Evolutionary conservation across 1,284 basidiomycete species (phyloP), one percentile per base, ranked within the genome.

Genomic region (Coniferiporia sulphurascens): DNA sequence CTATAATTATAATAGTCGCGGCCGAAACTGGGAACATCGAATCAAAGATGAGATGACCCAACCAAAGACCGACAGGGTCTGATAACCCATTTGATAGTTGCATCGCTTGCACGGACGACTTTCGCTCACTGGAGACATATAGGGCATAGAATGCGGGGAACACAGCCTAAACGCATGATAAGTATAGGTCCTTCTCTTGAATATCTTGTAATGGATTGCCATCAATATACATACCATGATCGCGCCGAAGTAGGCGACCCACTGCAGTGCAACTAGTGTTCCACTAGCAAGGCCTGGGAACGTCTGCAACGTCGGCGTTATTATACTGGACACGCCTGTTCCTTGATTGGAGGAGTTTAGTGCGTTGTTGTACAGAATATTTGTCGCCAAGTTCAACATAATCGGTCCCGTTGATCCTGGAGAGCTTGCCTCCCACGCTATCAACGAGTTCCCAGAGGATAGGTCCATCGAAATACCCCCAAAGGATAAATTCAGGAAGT

Each of bases 101-200:
- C 86, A 89, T 92, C 4, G 86, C 87, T 71, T 86, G 89, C 1
- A 86, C 87, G 45, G 81, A 83, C 7, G 84, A 86, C 48, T 78
- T 77, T 32, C 83, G 81, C 68, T 87, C 88, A 63, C 78, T 81
- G 15, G 83, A 82, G 5, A 90, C 86, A 69, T 92, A 93, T 12
- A 93, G 69, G 8, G 86, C 78, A 62, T 86, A 90, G 71, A 93
- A 93, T 0, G 90, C 89, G 1, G 90, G 89, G 69, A 83, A 92
- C 0, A 89, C 83, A 15, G 85, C 78, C 83, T 88, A 65, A 0
- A 57, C 55, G 17, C 19, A 44, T 32, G 13, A 7, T 27, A 36
- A 48, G 15, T n/a, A 38, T 12, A 27, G 27, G 2, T 27, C 27
- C 27, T 46, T 52, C 52, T 54, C 19, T 46, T 32, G n/a, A 56